Percentiles rank a stretch among this genome's conserved stretches.
Evolutionary conservation across 148 eudicot genomes (phyloP).

Genomic region (Tetragonia tetragonoides): DNA sequence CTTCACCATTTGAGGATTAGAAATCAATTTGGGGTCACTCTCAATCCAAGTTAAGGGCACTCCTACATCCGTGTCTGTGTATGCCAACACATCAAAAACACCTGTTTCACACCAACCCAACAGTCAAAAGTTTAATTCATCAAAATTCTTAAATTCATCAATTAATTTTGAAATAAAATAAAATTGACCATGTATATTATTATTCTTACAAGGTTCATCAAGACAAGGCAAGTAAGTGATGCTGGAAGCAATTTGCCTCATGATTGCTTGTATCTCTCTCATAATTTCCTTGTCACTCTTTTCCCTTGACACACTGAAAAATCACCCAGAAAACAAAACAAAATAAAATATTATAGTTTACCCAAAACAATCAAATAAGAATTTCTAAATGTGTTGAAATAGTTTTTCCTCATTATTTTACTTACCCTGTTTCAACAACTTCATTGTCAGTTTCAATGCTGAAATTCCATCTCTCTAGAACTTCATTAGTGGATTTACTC

Average conservation of each 20-base stretch:
- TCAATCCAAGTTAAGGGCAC: slow-evolving; percentile 94
- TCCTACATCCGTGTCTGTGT: slow-evolving; percentile 77
- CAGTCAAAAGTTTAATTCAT: background rate
- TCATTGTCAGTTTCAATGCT: slow-evolving; percentile 85
- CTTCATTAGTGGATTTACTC: slow-evolving; percentile 80
- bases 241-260: slow-evolving; percentile 97
- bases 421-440: slow-evolving; percentile 84
- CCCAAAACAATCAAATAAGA: background rate
- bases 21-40: slow-evolving; percentile 91
- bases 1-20: slow-evolving; percentile 95
- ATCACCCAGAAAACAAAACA: background rate
- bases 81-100: slow-evolving; percentile 89
- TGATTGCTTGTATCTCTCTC: slow-evolving; percentile 98
- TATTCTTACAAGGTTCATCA: slow-evolving; percentile 80
- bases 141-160: background rate
- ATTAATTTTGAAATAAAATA: background rate
- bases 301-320: slow-evolving; percentile 77
- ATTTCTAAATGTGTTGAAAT: background rate
- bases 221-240: slow-evolving; percentile 96
- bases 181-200: background rate
- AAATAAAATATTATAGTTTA: background rate
- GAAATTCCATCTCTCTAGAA: slow-evolving; percentile 97
- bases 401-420: background rate
- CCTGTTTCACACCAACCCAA: slow-evolving; percentile 40
- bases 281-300: slow-evolving; percentile 98